Evolutionary conservation across 2,329 filamentous ascomycete genomes (phyloP), one percentile per base, ranked within the genome.

Genomic region (Sphaerulina vaccinii): DNA sequence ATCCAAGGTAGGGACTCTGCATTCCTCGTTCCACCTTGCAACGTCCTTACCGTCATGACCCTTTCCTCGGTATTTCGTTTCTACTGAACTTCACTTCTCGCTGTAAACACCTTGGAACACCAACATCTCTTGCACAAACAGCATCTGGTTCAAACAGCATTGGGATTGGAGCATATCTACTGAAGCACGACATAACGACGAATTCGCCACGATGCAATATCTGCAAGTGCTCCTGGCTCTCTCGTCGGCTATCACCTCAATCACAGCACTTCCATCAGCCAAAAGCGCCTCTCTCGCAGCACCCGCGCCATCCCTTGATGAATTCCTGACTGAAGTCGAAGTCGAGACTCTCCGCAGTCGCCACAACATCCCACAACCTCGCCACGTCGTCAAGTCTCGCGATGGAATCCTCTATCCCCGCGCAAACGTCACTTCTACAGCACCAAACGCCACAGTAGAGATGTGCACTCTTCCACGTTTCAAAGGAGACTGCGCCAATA

Each of bases 401-500:
- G 22, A 23, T 2, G 9, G 27, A 10, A 32, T 10, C 8, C 22
- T 49, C 24, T 23, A 45, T 13, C 3, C 49, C 13, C 45, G 44
- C 21, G 43, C 49, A 21, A 58, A 48, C 33, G 45, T 32, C 29
- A 52, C 42, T 32, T n/a, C 41, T 21, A 19, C 44, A 19, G 41
- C 49, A n/a, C 33, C 39, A 19, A 42, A 32, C 19, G 56, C 58
- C 36, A 55, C 74, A 48, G 70, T 70, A 2, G n/a, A 68, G 58
- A 38, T 54, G 35, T 62, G 61, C 54, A 58, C 59, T 13, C 53
- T 55, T n/a, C 49, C 49, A 5, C 44, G 59, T n/a, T 63, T 70
- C 16, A 66, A 35, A 23, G 63, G 63, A 39, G 38, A 58, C 40
- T 62, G 61, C 46, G 39, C 44, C 22, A 54, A 59, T 13, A 52